Evolutionary conservation across 2,329 filamentous ascomycete species (phyloP), one percentile per base, ranked within the genome.

Genomic region (Nemania serpens): DNA sequence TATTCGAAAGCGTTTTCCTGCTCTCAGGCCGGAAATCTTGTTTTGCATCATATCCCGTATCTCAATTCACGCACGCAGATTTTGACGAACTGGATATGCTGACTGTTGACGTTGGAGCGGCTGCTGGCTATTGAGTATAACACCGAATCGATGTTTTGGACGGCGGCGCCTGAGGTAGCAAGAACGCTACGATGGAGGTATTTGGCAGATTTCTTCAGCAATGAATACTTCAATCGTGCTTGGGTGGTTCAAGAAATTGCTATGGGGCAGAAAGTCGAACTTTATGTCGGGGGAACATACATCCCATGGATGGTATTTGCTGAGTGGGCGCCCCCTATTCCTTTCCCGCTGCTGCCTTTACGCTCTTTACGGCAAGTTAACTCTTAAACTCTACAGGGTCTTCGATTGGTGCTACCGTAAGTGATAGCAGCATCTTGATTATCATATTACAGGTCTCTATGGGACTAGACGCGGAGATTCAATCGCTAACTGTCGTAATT

Each of bases 191-290:
- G 41, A 33, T 66, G 61, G 61, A 50, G 41, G 6, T 52, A 55
- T 2, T 36, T 62, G 17, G 39, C 56, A 4, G 55, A 62, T 12
- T 33, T 64, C 12, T 66, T 64, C 11, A 48, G 36, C 6, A 48
- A 58, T 37, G 55, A 59, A 25, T 66, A 66, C 39, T 66, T 64
- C 36, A 58, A 43, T 29, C 61, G 58, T 18, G 48, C 55, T 11
- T 66, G 63, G 61, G 34, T 64, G 22, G 52, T 62, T 13, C 61
- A 66, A 37, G 63, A 66, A 50, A 43, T 64, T 25, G 48, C 61
- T 12, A 58, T 58, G 2, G 55, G 47, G 3, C 51, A 49, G 17
- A 51, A 52, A 1, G 36, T 25, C 2, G 51, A 64, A n/a, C 47
- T n/a, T n/a, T n/a, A n/a, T n/a, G n/a, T n/a, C n/a, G n/a, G 61